Base-by-base conservation (phyloP, 495 filamentous ascomycete genomes). In the Penicillium atrosanguineum region DNA sequence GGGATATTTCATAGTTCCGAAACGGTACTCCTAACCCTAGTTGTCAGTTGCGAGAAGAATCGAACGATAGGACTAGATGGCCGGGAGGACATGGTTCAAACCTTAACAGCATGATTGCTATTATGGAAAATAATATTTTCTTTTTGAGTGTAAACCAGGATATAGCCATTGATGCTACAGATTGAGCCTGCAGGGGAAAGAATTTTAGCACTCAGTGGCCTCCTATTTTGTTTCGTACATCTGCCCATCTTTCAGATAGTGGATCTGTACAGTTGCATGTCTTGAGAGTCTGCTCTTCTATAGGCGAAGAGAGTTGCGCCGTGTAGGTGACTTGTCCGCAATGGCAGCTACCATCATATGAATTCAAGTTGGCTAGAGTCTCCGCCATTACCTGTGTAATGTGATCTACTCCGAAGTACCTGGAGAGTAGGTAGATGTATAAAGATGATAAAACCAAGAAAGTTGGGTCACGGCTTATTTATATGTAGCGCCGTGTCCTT, bases 1-100 rank as follows among this genome's bases (percentile, higher is more conserved):
- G 3, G 51, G 51, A 47, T 21, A 47, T 14, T 41, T 53, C 43
- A 40, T 40, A 9, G 51, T 53, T 42, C 51, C 51, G 23, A 53
- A 53, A 34, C 51, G 37, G 43, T 53, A 53, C 34, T 53, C 51
- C 51, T 53, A n/a, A n/a, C 9, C 21, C 18, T 6, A n/a, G 12
- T 12, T 21, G n/a, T 28, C 14, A 44, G 25, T 34, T n/a, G 21
- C 4, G 7, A 11, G 26, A 37, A 20, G 26, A 28, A 28, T 28
- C 7, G 7, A 7, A 28, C 7, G 7, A 7, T 28, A 28, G 7
- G 4, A 28, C 26, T 4, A 4, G 7, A 28, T 4, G 7, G 26
- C 4, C 26, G 11, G 25, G 23, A 14, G 20, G 15, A 16, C 18
- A 50, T 31, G 25, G 16, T 31, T 21, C 37, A 20, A 18, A 50